Conservation (phyloP, 2,329 filamentous ascomycete genomes). For the Diplodia seriata region DNA sequence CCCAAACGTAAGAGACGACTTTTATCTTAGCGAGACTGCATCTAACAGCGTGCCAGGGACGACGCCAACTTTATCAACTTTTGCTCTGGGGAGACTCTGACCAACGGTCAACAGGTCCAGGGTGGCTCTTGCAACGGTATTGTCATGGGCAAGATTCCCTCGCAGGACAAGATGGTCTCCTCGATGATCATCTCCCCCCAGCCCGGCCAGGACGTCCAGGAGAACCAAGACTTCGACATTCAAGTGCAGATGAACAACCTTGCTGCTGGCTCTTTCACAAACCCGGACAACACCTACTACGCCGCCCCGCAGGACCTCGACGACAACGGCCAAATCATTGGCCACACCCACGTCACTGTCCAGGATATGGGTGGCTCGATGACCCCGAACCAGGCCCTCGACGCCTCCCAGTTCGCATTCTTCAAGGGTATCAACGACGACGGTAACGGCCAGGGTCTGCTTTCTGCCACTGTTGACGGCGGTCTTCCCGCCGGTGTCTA, state of each 20-base stretch:
- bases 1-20: slow-evolving; percentile 52
- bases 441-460: slow-evolving; percentile 56
- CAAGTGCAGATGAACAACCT: slow-evolving; percentile 58
- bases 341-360: slow-evolving; percentile 61
- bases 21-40: slow-evolving; percentile 32
- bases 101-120: slow-evolving; percentile 61
- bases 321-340: slow-evolving; percentile 50
- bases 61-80: slow-evolving; percentile 67
- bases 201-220: slow-evolving; percentile 50
- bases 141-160: slow-evolving; percentile 65
- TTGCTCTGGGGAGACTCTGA: slow-evolving; percentile 61
- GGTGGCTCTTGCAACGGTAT: slow-evolving; percentile 64
- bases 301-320: slow-evolving; percentile 60
- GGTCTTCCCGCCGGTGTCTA: slow-evolving; percentile 59
- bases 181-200: slow-evolving; percentile 58
- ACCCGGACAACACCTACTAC: slow-evolving; percentile 63
- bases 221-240: slow-evolving; percentile 56
- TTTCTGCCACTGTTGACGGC: slow-evolving; percentile 54
- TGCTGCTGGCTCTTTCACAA: slow-evolving; percentile 61
- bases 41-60: slow-evolving; percentile 46
- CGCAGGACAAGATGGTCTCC: slow-evolving; percentile 61
- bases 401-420: slow-evolving; percentile 59
- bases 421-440: slow-evolving; percentile 66
- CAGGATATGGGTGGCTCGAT: slow-evolving; percentile 55
- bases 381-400: slow-evolving; percentile 46